A percentile compares a stretch with the other conserved stretches of the same genome.
phyloP scores from a whole-genome alignment of 768 basidiomycete species.

The Strobilomyces dryophilus region DNA sequence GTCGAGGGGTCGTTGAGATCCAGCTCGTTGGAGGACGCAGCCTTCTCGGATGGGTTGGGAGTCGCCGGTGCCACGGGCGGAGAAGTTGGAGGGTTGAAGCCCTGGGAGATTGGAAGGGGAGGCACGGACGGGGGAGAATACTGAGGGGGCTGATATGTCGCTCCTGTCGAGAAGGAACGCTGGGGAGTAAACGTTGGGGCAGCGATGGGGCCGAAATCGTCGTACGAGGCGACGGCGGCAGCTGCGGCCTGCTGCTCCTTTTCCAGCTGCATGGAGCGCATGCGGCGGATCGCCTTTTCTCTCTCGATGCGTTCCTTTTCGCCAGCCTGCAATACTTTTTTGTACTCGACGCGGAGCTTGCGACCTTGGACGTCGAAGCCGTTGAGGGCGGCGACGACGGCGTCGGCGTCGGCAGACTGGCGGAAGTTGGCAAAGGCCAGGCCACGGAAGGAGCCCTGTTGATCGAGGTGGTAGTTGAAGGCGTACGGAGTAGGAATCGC shows the following conservation, averaged over 20 bases:
- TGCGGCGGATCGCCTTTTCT: constrained; percentile 96
- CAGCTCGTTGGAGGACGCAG: constrained; percentile 61
- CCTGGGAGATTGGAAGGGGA: constrained; percentile 38
- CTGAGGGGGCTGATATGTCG: constrained; percentile 55
- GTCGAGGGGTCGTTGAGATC: constrained; percentile 96
- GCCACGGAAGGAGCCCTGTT: constrained; percentile 93
- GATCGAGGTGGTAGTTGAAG: constrained; percentile 99
- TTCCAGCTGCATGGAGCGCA: constrained; percentile 96
- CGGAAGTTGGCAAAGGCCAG: constrained; percentile 98
- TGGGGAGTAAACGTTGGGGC: constrained; percentile 61
- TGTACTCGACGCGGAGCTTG: constrained; percentile 97
- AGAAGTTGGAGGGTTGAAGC: constrained; percentile 41
- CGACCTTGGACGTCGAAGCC: constrained; percentile 96
- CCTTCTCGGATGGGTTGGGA: constrained; percentile 63
- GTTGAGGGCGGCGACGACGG: constrained; percentile 92
- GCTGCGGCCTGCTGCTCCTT: constrained; percentile 56
- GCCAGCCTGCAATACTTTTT: constrained; percentile 98
- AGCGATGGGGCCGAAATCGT: constrained; percentile 66
- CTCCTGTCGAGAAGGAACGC: constrained; percentile 65
- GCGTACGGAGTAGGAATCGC: constrained; percentile 96
- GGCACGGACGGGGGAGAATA: constrained; percentile 61
- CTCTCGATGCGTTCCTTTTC: constrained; percentile 99
- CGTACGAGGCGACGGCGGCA: constrained; percentile 43
- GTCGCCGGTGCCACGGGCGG: constrained; percentile 56
- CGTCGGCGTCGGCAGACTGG: constrained; percentile 85